Conservation (phyloP, 257 asterid genomes). For the Solanum ossicruentum region DNA sequence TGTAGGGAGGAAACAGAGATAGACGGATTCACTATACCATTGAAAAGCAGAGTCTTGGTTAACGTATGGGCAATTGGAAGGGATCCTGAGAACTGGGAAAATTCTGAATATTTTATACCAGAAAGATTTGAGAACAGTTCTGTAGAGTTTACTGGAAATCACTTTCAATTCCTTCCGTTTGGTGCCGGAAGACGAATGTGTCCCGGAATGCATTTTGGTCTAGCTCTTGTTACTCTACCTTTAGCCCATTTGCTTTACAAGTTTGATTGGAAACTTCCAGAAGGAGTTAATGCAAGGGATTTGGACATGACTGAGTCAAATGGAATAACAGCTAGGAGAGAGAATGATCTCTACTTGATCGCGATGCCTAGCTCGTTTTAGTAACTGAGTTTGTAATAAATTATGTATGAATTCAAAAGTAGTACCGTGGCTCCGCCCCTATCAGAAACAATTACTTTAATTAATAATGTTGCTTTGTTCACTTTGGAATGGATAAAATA, state of each 20-base stretch:
- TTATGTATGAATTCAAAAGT: background rate
- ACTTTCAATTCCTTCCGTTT: background rate
- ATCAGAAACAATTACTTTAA: background rate
- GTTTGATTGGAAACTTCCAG: slow-evolving; percentile 7
- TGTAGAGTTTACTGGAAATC: background rate
- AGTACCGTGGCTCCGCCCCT: background rate
- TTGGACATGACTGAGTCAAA: background rate
- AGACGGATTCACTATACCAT: background rate
- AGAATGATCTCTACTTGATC: background rate
- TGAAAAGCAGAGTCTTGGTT: background rate
- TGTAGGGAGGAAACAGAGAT: slow-evolving; percentile 3
- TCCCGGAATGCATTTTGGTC: background rate
- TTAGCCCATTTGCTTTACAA: slow-evolving; percentile 2
- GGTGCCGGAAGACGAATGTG: background rate
- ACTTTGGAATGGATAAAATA: background rate
- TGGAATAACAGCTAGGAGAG: background rate
- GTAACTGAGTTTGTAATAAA: background rate
- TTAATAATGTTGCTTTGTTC: too few relatives aligned
- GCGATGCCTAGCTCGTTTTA: background rate
- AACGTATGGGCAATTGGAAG: slow-evolving; percentile 4
- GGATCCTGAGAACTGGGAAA: background rate
- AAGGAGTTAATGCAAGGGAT: background rate
- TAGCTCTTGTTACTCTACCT: background rate
- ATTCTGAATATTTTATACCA: background rate
- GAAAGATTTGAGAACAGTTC: slow-evolving; percentile 6